These are phyloP conservation scores for Stellera chamaejasme DNA, from an alignment of 345 rosid genomes.

Conservation along the genomic window DNA sequence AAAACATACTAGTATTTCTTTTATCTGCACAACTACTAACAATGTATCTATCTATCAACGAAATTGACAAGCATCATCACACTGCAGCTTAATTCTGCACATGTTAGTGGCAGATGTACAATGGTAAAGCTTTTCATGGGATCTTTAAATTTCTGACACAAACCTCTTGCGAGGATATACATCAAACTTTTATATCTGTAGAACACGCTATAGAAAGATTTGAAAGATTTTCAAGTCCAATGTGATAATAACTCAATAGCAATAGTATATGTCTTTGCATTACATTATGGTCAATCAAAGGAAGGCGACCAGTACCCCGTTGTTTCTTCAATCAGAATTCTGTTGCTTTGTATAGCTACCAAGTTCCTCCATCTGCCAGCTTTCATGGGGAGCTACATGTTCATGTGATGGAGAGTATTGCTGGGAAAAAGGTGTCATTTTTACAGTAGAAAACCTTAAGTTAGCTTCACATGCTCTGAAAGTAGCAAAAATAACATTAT, in stretches of 20 bases:
- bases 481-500: not conserved
- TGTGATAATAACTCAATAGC: constrained; percentile 6
- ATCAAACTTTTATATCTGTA: too few relatives aligned
- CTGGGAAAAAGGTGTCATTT: constrained; percentile 30
- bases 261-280: constrained; percentile 11
- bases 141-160: too few relatives aligned
- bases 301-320: constrained; percentile 14
- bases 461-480: not conserved
- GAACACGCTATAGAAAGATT: too few relatives aligned
- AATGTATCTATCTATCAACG: too few relatives aligned
- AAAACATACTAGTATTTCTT: too few relatives aligned
- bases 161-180: too few relatives aligned
- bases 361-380: constrained; percentile 78
- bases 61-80: too few relatives aligned
- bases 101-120: too few relatives aligned
- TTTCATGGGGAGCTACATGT: constrained; percentile 77
- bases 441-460: constrained; percentile 3
- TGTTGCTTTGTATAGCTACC: constrained; percentile 43
- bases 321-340: constrained; percentile 23
- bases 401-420: constrained; percentile 60
- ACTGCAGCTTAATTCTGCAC: too few relatives aligned
- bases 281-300: constrained; percentile 21
- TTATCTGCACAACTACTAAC: too few relatives aligned
- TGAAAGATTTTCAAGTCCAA: too few relatives aligned
- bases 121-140: too few relatives aligned